Evolutionary conservation across 1,284 basidiomycete species (phyloP).

Genomic region (Melampsora americana): DNA sequence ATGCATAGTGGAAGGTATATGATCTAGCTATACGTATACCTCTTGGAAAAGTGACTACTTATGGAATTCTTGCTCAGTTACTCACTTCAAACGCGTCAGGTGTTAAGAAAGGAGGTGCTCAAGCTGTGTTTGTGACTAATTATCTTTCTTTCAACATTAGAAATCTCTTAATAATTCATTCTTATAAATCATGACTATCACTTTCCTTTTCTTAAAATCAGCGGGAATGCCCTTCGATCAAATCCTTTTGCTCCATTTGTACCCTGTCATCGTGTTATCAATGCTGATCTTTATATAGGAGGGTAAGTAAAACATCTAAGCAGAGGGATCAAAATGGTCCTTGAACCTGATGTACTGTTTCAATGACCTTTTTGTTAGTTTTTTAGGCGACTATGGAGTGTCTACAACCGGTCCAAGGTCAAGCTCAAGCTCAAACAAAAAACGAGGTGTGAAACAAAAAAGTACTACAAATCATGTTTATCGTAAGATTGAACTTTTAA

Average conservation of each 20-base stretch:
- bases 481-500: constrained; percentile 9
- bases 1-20: constrained; percentile 11
- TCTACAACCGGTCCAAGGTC: background rate
- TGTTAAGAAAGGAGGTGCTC: background rate
- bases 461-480: background rate
- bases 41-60: background rate
- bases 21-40: constrained; percentile 4
- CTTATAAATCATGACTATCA: background rate
- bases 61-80: constrained; percentile 9
- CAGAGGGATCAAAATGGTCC: no score
- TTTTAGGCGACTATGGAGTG: constrained; percentile 13
- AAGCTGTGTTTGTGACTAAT: constrained; percentile 5
- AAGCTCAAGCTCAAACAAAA: background rate
- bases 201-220: background rate
- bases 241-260: constrained; percentile 67
- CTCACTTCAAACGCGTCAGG: background rate
- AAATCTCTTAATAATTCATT: background rate
- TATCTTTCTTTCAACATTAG: background rate
- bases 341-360: background rate
- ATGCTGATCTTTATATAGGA: constrained; percentile 62
- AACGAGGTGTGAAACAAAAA: background rate
- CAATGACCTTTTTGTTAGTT: background rate
- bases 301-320: constrained; percentile 23
- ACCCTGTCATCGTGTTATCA: constrained; percentile 67
- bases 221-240: constrained; percentile 61